Base-by-base conservation (phyloP, 2,329 filamentous ascomycete genomes). In the Venturiaceae sp. region DNA sequence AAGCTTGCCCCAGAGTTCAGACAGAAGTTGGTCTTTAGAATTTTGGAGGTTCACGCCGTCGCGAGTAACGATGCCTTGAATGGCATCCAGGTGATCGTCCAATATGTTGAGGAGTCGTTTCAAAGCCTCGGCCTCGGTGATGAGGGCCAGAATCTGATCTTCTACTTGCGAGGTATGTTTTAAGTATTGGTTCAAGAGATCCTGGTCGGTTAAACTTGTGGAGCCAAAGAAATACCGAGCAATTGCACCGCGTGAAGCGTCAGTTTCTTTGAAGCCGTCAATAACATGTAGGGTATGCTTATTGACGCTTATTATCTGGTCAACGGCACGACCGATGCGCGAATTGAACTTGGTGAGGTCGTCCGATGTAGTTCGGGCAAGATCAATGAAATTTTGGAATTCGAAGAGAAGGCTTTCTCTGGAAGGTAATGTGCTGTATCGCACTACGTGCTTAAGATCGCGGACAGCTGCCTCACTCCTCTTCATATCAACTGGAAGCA, bases 401-500 rank as follows among this genome's bases (percentile, higher is more conserved):
- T 92, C 88, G 23, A 85, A 78, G 4, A 88, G 82, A 13, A 95
- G 80, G 70, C 91, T 86, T 36, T 86, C 80, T 32, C 82, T 82
- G 13, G 82, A 82, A 28, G 83, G 82, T 0, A 94, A 75, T 23
- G 82, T 79, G 64, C 86, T 90, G 71, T 85, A 84, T 39, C 82
- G 79, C 34, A 95, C 86, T 47, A 91, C 78, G 28, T 83, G 85
- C 33, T 86, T 83, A 26, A 94, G 73, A 65, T 92, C 88, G 41
- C 88, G 82, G 36, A 94, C 84, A 1, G 86, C 84, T 2, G 83
- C 77, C 69, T 92, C 88, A 2, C 85, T 85, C 9, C 83, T 81
- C 73, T 90, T 92, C 84, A 94, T 91, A 64, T 90, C 86, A 64
- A 88, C 77, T 0, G 88, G 88, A 3, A 94, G 73, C 1, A 83